phyloP scores from a whole-genome alignment of 768 basidiomycete genomes.

The Leccinum sublutescens region DNA sequence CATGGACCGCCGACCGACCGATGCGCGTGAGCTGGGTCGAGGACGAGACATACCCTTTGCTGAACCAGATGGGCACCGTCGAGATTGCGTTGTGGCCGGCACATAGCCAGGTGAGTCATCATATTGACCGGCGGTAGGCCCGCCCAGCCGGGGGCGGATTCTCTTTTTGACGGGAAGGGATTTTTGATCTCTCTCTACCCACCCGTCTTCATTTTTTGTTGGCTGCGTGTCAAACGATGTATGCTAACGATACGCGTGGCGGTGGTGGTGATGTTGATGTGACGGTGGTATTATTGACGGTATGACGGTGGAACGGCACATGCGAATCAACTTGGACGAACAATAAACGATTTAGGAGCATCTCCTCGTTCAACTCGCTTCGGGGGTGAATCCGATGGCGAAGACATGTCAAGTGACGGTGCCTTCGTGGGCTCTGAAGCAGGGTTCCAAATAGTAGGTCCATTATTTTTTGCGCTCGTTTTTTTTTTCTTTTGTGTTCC shows the following conservation, averaged over 20 bases:
- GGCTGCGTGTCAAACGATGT: neutral
- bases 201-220: neutral
- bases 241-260: neutral
- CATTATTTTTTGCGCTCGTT: neutral
- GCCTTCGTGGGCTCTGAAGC: conserved; percentile 24
- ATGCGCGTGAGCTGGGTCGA: conserved; percentile 51
- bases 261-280: neutral
- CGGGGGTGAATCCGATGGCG: conserved; percentile 38
- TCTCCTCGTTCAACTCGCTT: conserved; percentile 41
- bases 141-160: neutral
- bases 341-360: conserved; percentile 30
- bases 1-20: conserved; percentile 43
- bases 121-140: too few species aligned
- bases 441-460: conserved; percentile 35
- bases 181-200: neutral
- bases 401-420: conserved; percentile 28
- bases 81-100: conserved; percentile 45
- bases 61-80: conserved; percentile 42
- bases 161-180: neutral
- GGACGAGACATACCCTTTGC: conserved; percentile 38
- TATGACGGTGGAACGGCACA: neutral
- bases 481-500: neutral
- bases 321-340: neutral
- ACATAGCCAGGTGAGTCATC: conserved; percentile 10
- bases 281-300: neutral